Base-by-base conservation (phyloP, 192 early-diverging fungal species). In the Backusella sp. region DNA sequence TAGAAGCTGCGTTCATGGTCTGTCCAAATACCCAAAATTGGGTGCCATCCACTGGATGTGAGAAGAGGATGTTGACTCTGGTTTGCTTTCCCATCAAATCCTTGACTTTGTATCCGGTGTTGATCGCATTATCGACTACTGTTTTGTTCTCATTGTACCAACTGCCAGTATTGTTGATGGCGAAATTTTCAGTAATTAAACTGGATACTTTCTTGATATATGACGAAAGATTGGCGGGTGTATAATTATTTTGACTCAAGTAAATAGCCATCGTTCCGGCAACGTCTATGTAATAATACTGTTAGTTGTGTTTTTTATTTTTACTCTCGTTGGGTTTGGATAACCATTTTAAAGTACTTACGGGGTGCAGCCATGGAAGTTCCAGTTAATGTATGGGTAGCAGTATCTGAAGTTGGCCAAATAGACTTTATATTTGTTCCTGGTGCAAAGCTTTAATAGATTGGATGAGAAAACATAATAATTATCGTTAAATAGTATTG, bases 291-390 rank as follows among this genome's bases (percentile, higher is more conserved):
- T 26, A 21, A 44, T 32, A 19, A 72, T 14, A 2, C 4, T 65
- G 8, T 32, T 32, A n/a, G 21, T 15, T 1, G 11, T 19, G 5
- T 23, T 14, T 36, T 26, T 69, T 15, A 3, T 39, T 19, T 69
- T 32, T 30, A 1, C 72, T 72, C 21, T 30, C 12, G 30, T 79
- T 52, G 34, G 23, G 4, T 15, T 17, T 34, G 26, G 11, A 8
- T 7, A 62, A 12, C 2, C 56, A 26, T 26, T 26, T 15, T 17
- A 49, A 49, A 49, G 21, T 62, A 72, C 72, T 88, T 90, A 85
- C 92, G 93, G 30, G 94, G 94, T 21, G 86, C 84, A 32, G 94
- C 92, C 94, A 95, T 95, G 6, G 92, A 93, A 3, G 94, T 96
- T 28, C 94, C 94, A 34, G 90, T 91, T 65, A 91, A 73, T 5